phyloP scores from a whole-genome alignment of 2,329 filamentous ascomycete species.

The Podosphaera aphanis region DNA sequence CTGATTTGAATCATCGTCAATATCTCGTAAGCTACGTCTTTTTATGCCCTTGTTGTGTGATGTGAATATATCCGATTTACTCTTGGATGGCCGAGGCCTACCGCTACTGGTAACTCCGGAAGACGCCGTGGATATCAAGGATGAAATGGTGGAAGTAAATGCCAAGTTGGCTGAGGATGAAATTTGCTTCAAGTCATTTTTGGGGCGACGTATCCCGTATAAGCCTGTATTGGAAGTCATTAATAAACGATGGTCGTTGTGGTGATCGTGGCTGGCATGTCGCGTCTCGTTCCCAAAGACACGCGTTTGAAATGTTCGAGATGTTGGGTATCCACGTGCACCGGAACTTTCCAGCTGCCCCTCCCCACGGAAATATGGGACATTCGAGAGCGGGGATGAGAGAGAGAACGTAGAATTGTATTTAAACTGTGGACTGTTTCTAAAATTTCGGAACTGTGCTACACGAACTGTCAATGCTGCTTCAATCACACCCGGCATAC shows the following conservation, averaged over 20 bases:
- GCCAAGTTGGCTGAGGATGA: slow-evolving; percentile 51
- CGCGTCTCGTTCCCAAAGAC: no score
- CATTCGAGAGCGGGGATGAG: no score
- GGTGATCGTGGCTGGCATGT: no score
- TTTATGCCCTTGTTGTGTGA: slow-evolving; percentile 37
- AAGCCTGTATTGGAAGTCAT: slow-evolving; percentile 35
- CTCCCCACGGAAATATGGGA: neutral
- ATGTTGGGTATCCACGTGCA: neutral
- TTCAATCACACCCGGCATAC: neutral
- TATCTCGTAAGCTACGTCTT: slow-evolving; percentile 36
- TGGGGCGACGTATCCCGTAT: slow-evolving; percentile 52
- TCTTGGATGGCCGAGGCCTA: slow-evolving; percentile 28
- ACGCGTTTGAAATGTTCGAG: no score
- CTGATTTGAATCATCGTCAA: slow-evolving; percentile 25
- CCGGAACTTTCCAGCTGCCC: neutral
- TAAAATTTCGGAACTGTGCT: neutral
- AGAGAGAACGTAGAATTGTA: no score
- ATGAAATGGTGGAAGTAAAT: slow-evolving; percentile 73
- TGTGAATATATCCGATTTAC: slow-evolving; percentile 47
- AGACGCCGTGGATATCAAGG: slow-evolving; percentile 43
- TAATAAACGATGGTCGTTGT: neutral
- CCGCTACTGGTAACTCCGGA: slow-evolving; percentile 19
- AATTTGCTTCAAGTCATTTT: slow-evolving; percentile 42
- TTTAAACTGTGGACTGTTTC: no score
- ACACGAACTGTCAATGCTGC: neutral